A percentile compares a stretch with the other conserved stretches of the same genome.
phyloP scores from a whole-genome alignment of 495 filamentous ascomycete genomes.

The Neurospora sp. region DNA sequence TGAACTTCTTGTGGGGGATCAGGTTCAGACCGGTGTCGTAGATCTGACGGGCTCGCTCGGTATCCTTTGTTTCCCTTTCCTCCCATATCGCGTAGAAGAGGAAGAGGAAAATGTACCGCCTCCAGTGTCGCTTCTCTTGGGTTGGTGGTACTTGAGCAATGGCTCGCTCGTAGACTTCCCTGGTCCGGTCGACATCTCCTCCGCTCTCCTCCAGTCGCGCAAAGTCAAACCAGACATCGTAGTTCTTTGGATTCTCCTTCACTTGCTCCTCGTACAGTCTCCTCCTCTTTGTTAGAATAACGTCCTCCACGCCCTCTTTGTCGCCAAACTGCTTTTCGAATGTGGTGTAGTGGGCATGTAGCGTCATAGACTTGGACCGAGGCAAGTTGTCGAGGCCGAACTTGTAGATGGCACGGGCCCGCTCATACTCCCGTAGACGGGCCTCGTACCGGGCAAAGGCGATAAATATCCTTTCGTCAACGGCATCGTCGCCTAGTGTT shows the following conservation, averaged over 20 bases:
- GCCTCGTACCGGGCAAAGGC: slow-evolving; percentile 88
- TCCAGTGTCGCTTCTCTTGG: slow-evolving; percentile 95
- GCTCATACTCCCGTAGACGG: slow-evolving; percentile 89
- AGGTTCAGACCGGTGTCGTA: slow-evolving; percentile 80
- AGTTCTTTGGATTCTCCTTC: slow-evolving; percentile 86
- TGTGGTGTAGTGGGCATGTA: slow-evolving; percentile 90
- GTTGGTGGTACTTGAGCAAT: slow-evolving; percentile 94
- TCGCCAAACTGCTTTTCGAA: slow-evolving; percentile 99
- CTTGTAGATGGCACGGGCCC: slow-evolving; percentile 93
- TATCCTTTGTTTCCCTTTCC: slow-evolving; percentile 72
- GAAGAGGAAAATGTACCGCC: slow-evolving; percentile 95
- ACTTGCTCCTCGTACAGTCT: slow-evolving; percentile 92
- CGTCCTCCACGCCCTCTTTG: slow-evolving; percentile 86
- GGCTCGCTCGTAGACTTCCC: slow-evolving; percentile 90
- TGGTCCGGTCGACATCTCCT: slow-evolving; percentile 67
- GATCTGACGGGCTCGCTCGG: slow-evolving; percentile 74
- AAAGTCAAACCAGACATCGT: slow-evolving; percentile 95
- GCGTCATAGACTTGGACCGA: slow-evolving; percentile 67
- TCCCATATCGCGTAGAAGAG: slow-evolving; percentile 95
- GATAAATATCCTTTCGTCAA: slow-evolving; percentile 91
- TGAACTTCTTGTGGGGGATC: slow-evolving; percentile 93
- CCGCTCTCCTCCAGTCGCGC: slow-evolving; percentile 79
- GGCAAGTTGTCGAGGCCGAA: slow-evolving; percentile 88
- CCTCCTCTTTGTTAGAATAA: slow-evolving; percentile 84
- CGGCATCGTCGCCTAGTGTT: slow-evolving; percentile 86